These are phyloP conservation scores for Chlamydomonas sphaeroides DNA, from an alignment of 139 green algal species.

Conservation along the genomic window DNA sequence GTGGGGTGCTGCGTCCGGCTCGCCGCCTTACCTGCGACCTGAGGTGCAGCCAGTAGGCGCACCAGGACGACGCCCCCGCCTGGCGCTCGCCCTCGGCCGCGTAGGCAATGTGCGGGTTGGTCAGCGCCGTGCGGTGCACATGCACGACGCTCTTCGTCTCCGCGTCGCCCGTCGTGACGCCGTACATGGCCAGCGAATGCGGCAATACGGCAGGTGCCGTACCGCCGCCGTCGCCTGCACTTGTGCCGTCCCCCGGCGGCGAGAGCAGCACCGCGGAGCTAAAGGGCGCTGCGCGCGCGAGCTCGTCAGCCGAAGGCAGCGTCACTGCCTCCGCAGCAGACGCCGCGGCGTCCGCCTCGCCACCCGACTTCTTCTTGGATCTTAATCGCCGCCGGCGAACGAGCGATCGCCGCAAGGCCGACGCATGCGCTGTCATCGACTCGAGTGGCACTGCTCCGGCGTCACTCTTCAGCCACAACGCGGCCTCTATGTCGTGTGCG, in stretches of 20 bases:
- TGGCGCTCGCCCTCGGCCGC: not conserved
- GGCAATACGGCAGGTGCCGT: not conserved
- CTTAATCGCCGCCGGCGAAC: too few species aligned
- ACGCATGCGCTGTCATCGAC: too few species aligned
- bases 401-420: too few species aligned
- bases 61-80: not conserved
- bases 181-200: not conserved
- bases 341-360: too few species aligned
- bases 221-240: not conserved
- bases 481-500: too few species aligned
- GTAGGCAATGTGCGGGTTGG: slow-evolving; percentile 8
- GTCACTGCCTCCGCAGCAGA: not conserved
- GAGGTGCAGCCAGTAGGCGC: not conserved
- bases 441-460: too few species aligned
- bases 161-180: not conserved
- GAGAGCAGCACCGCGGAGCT: not conserved
- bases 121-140: not conserved
- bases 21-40: not conserved
- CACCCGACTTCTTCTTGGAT: not conserved
- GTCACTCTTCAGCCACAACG: too few species aligned
- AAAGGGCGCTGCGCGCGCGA: not conserved
- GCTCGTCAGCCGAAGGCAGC: not conserved
- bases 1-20: not conserved
- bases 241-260: not conserved
- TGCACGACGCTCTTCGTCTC: not conserved